phyloP scores from a whole-genome alignment of 495 filamentous ascomycete species.

The Penicillium pancosmium region DNA sequence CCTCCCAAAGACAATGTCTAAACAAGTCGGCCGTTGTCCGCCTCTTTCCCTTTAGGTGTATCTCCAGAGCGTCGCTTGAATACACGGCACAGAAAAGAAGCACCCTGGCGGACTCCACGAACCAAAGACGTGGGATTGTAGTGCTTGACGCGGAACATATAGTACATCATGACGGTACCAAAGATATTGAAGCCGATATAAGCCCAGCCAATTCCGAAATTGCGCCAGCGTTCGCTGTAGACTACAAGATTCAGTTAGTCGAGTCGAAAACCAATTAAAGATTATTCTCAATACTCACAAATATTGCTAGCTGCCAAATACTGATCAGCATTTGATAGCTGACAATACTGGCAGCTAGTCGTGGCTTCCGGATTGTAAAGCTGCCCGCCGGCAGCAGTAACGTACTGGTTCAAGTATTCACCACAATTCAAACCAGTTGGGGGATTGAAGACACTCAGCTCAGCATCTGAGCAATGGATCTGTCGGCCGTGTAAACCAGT shows the following conservation, averaged over 20 bases:
- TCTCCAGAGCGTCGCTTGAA: constrained; percentile 51
- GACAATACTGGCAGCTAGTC: constrained; percentile 48
- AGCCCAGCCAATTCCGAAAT: constrained; percentile 57
- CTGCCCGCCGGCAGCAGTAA: constrained; percentile 35
- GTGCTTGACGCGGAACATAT: constrained; percentile 54
- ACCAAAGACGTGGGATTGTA: constrained; percentile 45
- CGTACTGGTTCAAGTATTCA: constrained; percentile 46
- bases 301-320: constrained; percentile 50
- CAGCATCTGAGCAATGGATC: constrained; percentile 47
- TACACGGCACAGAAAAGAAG: constrained; percentile 38
- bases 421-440: constrained; percentile 53
- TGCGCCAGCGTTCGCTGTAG: constrained; percentile 54
- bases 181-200: constrained; percentile 56
- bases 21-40: constrained; percentile 44
- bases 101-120: constrained; percentile 30
- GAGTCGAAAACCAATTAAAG: constrained; percentile 6
- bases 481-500: constrained; percentile 47
- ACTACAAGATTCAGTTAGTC: constrained; percentile 14
- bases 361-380: constrained; percentile 49
- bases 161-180: constrained; percentile 54
- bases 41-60: constrained; percentile 64
- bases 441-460: constrained; percentile 56
- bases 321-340: constrained; percentile 48
- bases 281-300: constrained; percentile 28
- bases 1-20: constrained; percentile 6